phyloP scores from a whole-genome alignment of 306 rosid species.

The Prunus dulcis region DNA sequence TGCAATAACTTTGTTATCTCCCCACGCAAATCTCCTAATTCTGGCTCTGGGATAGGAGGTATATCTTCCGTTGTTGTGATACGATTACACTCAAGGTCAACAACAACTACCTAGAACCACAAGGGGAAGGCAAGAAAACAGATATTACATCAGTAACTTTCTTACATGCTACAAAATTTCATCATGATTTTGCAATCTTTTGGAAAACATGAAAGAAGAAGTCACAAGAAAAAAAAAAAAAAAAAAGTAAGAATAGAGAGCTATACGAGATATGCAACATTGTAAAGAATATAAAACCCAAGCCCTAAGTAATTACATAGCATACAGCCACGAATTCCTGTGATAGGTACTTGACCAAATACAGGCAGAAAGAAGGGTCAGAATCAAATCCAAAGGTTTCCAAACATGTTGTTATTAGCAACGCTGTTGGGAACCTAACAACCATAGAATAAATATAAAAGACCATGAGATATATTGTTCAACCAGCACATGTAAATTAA shows the following conservation, averaged over 20 bases:
- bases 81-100: slow-evolving; percentile 87
- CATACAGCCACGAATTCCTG: no score
- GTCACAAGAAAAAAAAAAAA: not conserved
- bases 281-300: not conserved
- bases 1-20: slow-evolving; percentile 69
- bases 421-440: not conserved
- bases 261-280: not conserved
- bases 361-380: no score
- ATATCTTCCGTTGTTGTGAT: slow-evolving; percentile 89
- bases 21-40: slow-evolving; percentile 64
- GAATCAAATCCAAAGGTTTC: not conserved
- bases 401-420: not conserved
- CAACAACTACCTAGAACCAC: slow-evolving; percentile 78
- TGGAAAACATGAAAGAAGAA: not conserved
- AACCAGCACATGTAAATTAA: slow-evolving; percentile 14
- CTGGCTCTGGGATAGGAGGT: slow-evolving; percentile 97
- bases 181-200: not conserved
- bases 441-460: not conserved
- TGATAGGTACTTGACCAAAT: no score
- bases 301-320: no score
- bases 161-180: slow-evolving; percentile 6
- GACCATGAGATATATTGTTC: not conserved
- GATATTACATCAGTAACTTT: slow-evolving; percentile 3
- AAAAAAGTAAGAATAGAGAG: not conserved
- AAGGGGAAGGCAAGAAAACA: slow-evolving; percentile 15